Base-by-base conservation (phyloP, 805 yeast genomes). In the Yarrowia keelungensis region DNA sequence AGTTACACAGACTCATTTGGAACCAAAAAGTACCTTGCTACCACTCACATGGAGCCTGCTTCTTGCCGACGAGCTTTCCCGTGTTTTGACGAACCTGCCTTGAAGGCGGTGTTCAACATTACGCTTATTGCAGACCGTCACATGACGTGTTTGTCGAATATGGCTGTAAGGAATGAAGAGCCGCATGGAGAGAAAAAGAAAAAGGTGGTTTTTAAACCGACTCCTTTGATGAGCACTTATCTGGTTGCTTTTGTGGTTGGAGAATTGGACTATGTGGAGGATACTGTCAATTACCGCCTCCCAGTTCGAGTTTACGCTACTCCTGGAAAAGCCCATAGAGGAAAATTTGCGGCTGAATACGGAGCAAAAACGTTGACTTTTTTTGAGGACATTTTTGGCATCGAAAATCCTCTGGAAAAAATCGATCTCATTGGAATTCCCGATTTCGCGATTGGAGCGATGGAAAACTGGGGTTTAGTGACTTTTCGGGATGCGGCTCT, bases 401-500 rank as follows among this genome's bases (percentile, higher is more conserved):
- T 88, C 73, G 85, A 86, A 53, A 91, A 89, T 74, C 95, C 96
- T 16, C 81, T 91, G 72, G 93, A 95, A 51, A 91, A 91, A 78
- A 79, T 90, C 76, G 97, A 91, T 75, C 81, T 90, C 78, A 80
- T 91, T 50, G 93, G 92, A 2, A 88, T 91, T 69, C 93, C 90
- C 71, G 86, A 89, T 59, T 89, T 88, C 75, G 85, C 90, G 43
- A 92, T 91, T 69, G 91, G 91, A 73, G 97, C 96, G 22, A 91
- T 91, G 97, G 97, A 91, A 79, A 91, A 91, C 80, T 91, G 93
- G 91, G 96, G 96, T 32, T 80, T 91, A 65, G 85, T 91, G 78
- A 89, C 84, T 73, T 90, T 84, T 79, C 87, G 88, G 74, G 82
- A 85, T 7, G 84, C 85, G 35, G 89, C 86, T 41, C 74, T 87